These are phyloP conservation scores for Magnaporthiopsis poae DNA, from an alignment of 2,329 filamentous ascomycete genomes.

Conservation along the genomic window DNA sequence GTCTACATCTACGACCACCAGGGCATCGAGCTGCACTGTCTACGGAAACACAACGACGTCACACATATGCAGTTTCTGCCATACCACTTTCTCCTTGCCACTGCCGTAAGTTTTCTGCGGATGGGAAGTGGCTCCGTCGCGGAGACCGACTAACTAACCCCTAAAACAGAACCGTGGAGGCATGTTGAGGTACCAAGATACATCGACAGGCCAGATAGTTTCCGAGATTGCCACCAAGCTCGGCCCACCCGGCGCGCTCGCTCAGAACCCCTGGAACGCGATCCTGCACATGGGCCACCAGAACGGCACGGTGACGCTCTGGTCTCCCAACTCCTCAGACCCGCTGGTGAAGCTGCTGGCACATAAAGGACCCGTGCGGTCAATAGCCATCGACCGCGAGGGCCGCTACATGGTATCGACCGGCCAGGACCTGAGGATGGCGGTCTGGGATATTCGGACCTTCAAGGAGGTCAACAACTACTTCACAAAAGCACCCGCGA, in stretches of 20 bases:
- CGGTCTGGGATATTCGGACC: slow-evolving; percentile 17
- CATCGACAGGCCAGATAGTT: slow-evolving; percentile 82
- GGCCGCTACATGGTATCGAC: slow-evolving; percentile 49
- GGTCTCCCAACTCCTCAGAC: slow-evolving; percentile 83
- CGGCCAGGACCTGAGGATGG: slow-evolving; percentile 17
- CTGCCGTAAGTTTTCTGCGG: slow-evolving; percentile 49
- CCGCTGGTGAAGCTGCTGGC: slow-evolving; percentile 85
- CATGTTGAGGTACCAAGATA: slow-evolving; percentile 87
- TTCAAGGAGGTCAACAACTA: slow-evolving; percentile 84
- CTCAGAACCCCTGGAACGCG: slow-evolving; percentile 86
- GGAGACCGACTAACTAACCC: slow-evolving; percentile 9
- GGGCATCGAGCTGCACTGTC: slow-evolving; percentile 83
- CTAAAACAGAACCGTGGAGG: slow-evolving; percentile 60
- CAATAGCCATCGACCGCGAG: slow-evolving; percentile 75
- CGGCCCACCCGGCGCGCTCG: slow-evolving; percentile 71
- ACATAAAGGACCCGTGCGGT: slow-evolving; percentile 79
- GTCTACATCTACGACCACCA: slow-evolving; percentile 92
- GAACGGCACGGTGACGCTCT: slow-evolving; percentile 86
- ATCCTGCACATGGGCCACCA: slow-evolving; percentile 88
- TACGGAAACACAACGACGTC: slow-evolving; percentile 83
- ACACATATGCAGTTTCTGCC: slow-evolving; percentile 91
- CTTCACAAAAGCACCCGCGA: slow-evolving; percentile 70
- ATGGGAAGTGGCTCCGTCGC: not conserved
- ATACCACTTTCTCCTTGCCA: slow-evolving; percentile 88
- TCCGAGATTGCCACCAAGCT: slow-evolving; percentile 76